phyloP scores from a whole-genome alignment of 2,329 filamentous ascomycete species.

The Alternaria sp. region DNA sequence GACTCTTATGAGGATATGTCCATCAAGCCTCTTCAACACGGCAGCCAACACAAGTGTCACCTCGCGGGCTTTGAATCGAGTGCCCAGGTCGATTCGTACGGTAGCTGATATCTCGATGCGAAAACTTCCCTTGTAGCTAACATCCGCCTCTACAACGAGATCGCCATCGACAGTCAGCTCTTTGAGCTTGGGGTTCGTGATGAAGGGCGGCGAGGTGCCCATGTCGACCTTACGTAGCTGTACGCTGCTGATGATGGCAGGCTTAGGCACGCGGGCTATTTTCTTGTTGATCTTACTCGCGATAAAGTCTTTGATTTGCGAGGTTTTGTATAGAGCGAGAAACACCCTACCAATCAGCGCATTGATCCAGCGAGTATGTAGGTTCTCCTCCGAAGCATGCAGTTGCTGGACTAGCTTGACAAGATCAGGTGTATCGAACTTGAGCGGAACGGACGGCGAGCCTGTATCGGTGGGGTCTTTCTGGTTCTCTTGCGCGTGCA shows the following conservation, averaged over 20 bases:
- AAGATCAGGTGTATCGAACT: slow-evolving; percentile 84
- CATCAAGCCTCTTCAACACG: slow-evolving; percentile 82
- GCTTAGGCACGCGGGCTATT: slow-evolving; percentile 90
- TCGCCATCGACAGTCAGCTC: slow-evolving; percentile 93
- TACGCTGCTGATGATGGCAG: slow-evolving; percentile 85
- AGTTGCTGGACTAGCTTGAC: slow-evolving; percentile 88
- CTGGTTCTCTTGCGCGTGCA: slow-evolving; percentile 80
- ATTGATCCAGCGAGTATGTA: slow-evolving; percentile 93
- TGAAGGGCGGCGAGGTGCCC: slow-evolving; percentile 83
- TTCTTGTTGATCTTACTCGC: slow-evolving; percentile 92
- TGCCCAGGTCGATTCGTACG: slow-evolving; percentile 86
- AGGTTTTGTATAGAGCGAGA: slow-evolving; percentile 83
- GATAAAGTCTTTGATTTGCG: slow-evolving; percentile 78
- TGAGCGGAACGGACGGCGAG: slow-evolving; percentile 70
- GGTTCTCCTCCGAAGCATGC: slow-evolving; percentile 88
- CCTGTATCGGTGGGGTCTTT: slow-evolving; percentile 57
- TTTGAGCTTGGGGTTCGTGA: slow-evolving; percentile 86
- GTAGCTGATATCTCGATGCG: slow-evolving; percentile 90
- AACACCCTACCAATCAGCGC: slow-evolving; percentile 88
- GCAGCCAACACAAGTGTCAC: slow-evolving; percentile 88
- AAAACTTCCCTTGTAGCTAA: slow-evolving; percentile 89
- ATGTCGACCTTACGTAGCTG: slow-evolving; percentile 83
- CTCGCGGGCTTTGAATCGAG: slow-evolving; percentile 86
- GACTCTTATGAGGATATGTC: slow-evolving; percentile 82
- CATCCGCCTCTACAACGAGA: slow-evolving; percentile 82